Evolutionary conservation across 805 yeast species (phyloP), one percentile per base, ranked within the genome.

Genomic region (Priceomyces melissophilus): DNA sequence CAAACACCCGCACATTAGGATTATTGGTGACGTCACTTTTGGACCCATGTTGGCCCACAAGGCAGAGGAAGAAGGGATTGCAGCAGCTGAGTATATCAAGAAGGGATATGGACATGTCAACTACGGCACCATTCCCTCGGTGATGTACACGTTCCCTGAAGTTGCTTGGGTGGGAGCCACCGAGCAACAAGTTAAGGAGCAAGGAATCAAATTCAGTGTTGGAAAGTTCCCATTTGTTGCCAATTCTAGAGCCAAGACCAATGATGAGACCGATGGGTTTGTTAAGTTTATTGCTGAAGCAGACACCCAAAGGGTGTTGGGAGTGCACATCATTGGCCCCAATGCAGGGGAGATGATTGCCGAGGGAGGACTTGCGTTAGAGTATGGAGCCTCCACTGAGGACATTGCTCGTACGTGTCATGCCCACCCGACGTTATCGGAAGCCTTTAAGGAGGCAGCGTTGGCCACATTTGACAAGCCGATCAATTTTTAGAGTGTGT

Each of bases 321-420:
- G 99, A 67, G 89, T 86, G 47, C 99, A 93, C 75, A 91, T 93
- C 64, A 84, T 90, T 54, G 99, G 99, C 55, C 86, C 99, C 54
- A 90, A 87, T 62, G 99, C 99, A 45, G 99, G 99, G 72, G 99
- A 93, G 77, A 87, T 93, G 96, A 93, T 93, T 65, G 98, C 95
- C 52, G 99, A 95, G 76, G 97, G 89, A 49, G 95, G 96, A 53
- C 78, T 93, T 63, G 99, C 99, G 34, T 67, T 93, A 49, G 99
- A 93, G 74, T 93, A 93, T 72, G 99, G 99, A 67, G 99, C 99
- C 41, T 84, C 95, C 39, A 87, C 96, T 39, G 99, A 93, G 74
- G 99, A 93, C 63, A 77, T 93, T 57, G 95, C 97, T 48, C 86
- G 99, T 75, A 87, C 88, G 32, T 91, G 97, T 68, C 99, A 93